Evolutionary conservation across 345 rosid species (phyloP).

Genomic region (Punica granatum): DNA sequence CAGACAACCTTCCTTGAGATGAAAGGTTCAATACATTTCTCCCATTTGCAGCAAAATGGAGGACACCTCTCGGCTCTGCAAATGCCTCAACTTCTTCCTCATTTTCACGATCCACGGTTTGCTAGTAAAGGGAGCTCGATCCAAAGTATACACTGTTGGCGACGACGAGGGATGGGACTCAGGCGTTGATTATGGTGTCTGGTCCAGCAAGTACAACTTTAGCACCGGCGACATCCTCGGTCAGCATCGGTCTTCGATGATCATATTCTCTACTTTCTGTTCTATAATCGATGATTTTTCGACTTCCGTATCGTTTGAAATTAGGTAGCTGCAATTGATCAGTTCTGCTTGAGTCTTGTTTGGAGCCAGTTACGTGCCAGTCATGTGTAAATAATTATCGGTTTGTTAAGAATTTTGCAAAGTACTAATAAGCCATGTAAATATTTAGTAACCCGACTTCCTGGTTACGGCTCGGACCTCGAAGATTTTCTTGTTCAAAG

Average conservation of each 20-base stretch:
- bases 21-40: background rate
- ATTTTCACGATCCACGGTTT: background rate
- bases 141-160: slow-evolving; percentile 37
- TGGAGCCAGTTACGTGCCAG: too few relatives aligned
- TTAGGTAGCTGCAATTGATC: too few relatives aligned
- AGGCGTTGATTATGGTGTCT: slow-evolving; percentile 22
- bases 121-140: slow-evolving; percentile 13
- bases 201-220: slow-evolving; percentile 40
- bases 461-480: too few relatives aligned
- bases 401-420: too few relatives aligned
- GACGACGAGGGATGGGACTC: slow-evolving; percentile 32
- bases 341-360: too few relatives aligned
- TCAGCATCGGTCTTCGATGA: slow-evolving; percentile 3
- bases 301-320: too few relatives aligned
- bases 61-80: background rate
- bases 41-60: background rate
- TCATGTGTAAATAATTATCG: too few relatives aligned
- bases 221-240: slow-evolving; percentile 46
- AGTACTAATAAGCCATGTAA: too few relatives aligned
- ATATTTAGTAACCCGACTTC: too few relatives aligned
- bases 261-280: too few relatives aligned
- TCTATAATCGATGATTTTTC: too few relatives aligned
- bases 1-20: background rate
- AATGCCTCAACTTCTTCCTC: background rate
- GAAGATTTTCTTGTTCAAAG: too few relatives aligned